These are phyloP conservation scores for Psilocybe tampanensis DNA, from an alignment of 768 basidiomycete genomes.

Conservation along the genomic window DNA sequence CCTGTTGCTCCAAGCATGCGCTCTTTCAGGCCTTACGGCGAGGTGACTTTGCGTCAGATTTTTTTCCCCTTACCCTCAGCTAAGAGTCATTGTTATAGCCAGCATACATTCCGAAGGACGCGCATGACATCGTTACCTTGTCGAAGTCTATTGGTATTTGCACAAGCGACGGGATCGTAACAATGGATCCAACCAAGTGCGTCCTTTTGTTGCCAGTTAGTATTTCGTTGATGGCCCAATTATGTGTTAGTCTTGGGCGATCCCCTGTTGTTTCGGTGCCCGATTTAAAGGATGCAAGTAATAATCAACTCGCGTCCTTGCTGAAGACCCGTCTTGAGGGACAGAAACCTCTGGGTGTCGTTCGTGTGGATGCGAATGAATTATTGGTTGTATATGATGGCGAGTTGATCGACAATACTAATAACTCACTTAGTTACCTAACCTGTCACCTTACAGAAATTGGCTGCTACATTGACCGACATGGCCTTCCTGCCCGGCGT, in stretches of 20 bases:
- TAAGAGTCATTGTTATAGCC: slow-evolving; percentile 41
- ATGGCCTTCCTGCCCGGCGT: slow-evolving; percentile 64
- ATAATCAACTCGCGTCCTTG: slow-evolving; percentile 40
- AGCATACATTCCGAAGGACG: slow-evolving; percentile 73
- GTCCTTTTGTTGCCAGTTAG: slow-evolving; percentile 20
- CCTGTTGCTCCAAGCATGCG: slow-evolving; percentile 24
- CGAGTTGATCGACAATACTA: slow-evolving; percentile 32
- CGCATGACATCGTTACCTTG: slow-evolving; percentile 59
- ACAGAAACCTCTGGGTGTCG: slow-evolving; percentile 67
- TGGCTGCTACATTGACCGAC: slow-evolving; percentile 76
- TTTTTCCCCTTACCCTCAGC: neutral
- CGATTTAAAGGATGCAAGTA: slow-evolving; percentile 47
- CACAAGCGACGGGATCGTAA: slow-evolving; percentile 63
- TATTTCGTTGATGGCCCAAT: neutral
- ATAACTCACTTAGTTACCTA: neutral
- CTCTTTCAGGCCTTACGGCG: slow-evolving; percentile 66
- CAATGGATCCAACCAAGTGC: slow-evolving; percentile 71
- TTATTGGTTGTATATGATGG: slow-evolving; percentile 77
- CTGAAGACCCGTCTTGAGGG: slow-evolving; percentile 63
- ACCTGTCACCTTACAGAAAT: slow-evolving; percentile 45
- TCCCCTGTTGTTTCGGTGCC: slow-evolving; percentile 56
- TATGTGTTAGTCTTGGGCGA: slow-evolving; percentile 37
- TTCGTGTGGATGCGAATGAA: slow-evolving; percentile 56
- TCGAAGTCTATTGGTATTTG: slow-evolving; percentile 67
- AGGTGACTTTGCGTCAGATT: slow-evolving; percentile 43